These are phyloP conservation scores for Fusarium dlaminii DNA, from an alignment of 2,329 filamentous ascomycete species.

Conservation along the genomic window DNA sequence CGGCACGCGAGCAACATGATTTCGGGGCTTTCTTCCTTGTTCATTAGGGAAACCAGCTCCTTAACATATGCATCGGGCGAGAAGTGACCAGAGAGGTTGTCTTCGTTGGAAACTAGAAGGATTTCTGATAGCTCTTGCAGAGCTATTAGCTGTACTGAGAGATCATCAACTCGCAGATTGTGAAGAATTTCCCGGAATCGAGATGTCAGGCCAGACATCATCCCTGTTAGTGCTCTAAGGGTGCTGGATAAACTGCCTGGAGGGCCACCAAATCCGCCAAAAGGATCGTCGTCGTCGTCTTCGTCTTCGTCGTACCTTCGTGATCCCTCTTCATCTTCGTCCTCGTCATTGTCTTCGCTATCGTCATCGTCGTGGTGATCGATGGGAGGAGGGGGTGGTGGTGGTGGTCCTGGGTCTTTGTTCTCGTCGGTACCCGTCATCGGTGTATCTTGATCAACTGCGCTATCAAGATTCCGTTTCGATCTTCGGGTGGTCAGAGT, in stretches of 20 bases:
- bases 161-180: constrained; percentile 83
- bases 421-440: constrained; percentile 77
- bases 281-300: constrained; percentile 73
- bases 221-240: constrained; percentile 85
- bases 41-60: constrained; percentile 92
- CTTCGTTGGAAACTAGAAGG: constrained; percentile 92
- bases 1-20: constrained; percentile 97
- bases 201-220: constrained; percentile 86
- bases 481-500: constrained; percentile 57
- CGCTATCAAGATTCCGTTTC: constrained; percentile 63
- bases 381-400: constrained; percentile 54
- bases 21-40: constrained; percentile 93
- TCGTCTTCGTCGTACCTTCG: constrained; percentile 67
- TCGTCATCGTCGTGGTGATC: constrained; percentile 51
- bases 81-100: constrained; percentile 94
- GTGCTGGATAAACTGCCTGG: constrained; percentile 76
- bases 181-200: constrained; percentile 80
- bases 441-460: constrained; percentile 69
- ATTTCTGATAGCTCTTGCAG: constrained; percentile 94
- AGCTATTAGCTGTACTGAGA: constrained; percentile 90
- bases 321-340: constrained; percentile 48
- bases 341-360: constrained; percentile 47
- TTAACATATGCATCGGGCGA: constrained; percentile 95
- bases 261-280: constrained; percentile 74
- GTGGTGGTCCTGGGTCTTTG: constrained; percentile 52